Evolutionary conservation across 2,329 filamentous ascomycete species (phyloP).

Genomic region (Huntiella bhutanensis): DNA sequence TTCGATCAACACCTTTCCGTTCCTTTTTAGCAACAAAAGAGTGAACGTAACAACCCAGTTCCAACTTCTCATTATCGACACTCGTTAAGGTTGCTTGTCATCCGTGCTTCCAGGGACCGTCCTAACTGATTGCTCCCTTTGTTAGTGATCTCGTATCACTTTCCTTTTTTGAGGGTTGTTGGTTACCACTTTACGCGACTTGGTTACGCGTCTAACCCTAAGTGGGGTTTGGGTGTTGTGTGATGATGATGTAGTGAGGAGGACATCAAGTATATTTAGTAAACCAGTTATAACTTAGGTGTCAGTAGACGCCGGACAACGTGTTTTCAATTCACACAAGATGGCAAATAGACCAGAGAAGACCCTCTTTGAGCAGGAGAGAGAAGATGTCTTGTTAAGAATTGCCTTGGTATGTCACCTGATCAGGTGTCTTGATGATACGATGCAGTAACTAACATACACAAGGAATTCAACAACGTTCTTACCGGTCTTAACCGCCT

Average conservation of each 20-base stretch:
- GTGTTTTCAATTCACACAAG: neutral
- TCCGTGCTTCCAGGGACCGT: too few relatives aligned
- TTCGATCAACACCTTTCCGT: too few relatives aligned
- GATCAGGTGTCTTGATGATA: neutral
- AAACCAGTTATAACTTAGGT: too few relatives aligned
- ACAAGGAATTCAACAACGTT: slow-evolving; percentile 63
- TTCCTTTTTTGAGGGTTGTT: neutral
- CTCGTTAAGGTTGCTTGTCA: neutral
- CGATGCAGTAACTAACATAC: neutral
- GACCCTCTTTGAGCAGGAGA: slow-evolving; percentile 59
- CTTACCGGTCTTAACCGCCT: slow-evolving; percentile 91
- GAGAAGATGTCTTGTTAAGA: slow-evolving; percentile 50
- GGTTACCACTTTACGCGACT: too few relatives aligned
- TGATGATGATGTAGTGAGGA: too few relatives aligned
- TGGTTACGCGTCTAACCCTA: too few relatives aligned
- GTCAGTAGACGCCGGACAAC: too few relatives aligned
- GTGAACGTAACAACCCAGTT: neutral
- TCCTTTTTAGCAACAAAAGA: neutral
- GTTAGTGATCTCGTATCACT: neutral
- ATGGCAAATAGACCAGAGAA: slow-evolving; percentile 17
- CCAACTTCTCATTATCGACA: neutral
- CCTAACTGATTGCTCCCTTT: neutral
- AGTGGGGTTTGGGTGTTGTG: too few relatives aligned
- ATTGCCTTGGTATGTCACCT: slow-evolving; percentile 46
- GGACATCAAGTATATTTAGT: too few relatives aligned